Evolutionary conservation across 164 flowering plant species (phyloP), one percentile per base, ranked within the genome.

Genomic region (Vitis vinifera): DNA sequence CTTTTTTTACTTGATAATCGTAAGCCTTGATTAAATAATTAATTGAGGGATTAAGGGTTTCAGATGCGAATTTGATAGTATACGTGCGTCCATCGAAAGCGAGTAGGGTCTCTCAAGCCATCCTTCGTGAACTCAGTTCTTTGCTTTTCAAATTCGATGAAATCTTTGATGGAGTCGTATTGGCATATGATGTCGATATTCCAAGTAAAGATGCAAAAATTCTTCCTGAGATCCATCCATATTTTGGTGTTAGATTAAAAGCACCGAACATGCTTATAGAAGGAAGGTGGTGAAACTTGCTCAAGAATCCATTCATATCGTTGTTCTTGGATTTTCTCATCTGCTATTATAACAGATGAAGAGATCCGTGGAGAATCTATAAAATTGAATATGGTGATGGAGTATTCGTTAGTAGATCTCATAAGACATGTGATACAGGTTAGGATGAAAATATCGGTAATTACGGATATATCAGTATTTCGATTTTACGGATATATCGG

Each of bases 281-380:
- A 97, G 99, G 17, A 90, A 88, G 80, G 94, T 92, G 4, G 89
- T 88, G 37, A 91, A 88, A 75, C 56, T 92, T 74, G 75, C 85
- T 17, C 80, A 69, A 78, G 91, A 89, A 53, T 85, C 89, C 7
- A 83, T 94, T 75, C 92, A 89, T 79, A 83, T 84, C 13, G 73
- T 90, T 55, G 92, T 92, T 58, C 92, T 92, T 71, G 19, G 19
- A 17, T 17, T 17, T 17, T 17, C 19, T 17, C 19, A 17, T 17
- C 19, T 17, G 19, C 19, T 17, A 17, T 17, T 17, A 17, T 17
- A 17, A 17, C 19, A 17, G 19, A 17, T 17, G 19, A 17, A 17
- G 19, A 17, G 19, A 17, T 17, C 19, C 19, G 19, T 17, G 19
- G 19, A 17, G 19, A 17, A 17, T 17, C 19, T 17, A 17, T 17